Evolutionary conservation across 192 early-diverging fungal species (phyloP), one percentile per base, ranked within the genome.

Genomic region (Irineochytrium annulatum): DNA sequence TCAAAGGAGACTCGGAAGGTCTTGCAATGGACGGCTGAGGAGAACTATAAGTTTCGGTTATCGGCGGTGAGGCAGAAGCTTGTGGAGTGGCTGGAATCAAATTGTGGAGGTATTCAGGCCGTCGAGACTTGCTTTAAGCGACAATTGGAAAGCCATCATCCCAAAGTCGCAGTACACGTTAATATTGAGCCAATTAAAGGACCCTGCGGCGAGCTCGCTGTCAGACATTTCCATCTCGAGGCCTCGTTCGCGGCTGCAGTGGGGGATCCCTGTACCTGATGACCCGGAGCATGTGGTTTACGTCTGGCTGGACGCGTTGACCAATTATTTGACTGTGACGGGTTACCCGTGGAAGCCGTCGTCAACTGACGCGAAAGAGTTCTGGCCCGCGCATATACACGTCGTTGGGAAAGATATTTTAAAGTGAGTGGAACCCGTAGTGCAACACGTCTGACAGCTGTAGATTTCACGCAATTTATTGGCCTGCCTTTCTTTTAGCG

Each of bases 331-430:
- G 17, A 96, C 94, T 3, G 87, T 88, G 1, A 72, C 83, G 39
- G 91, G 91, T 34, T 97, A 87, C 68, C 93, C 92, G 16, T 87
- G 89, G 90, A 24, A 44, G 33, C 52, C 57, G 34, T 49, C 34
- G 27, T 35, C 52, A 2, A 31, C 14, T 14, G 53, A 32, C 24
- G 46, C 34, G 8, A 55, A 59, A 43, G 77, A 55, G 20, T 53
- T 43, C 1, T 81, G 80, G 78, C 89, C 92, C 1, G 87, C 90
- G 13, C 76, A 84, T 35, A 72, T 87, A 16, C 95, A 98, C 43
- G 76, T 98, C 0, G 84, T 98, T 1, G 95, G 95, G 41, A 95
- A 98, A 63, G 95, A 98, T 59, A 98, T 98, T 76, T 52, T 94
- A 26, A 88, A 89, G 72, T 82, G 46, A 3, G 4, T 2, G 17